Conservation (phyloP, 768 basidiomycete genomes). For the Epithele typhae region DNA sequence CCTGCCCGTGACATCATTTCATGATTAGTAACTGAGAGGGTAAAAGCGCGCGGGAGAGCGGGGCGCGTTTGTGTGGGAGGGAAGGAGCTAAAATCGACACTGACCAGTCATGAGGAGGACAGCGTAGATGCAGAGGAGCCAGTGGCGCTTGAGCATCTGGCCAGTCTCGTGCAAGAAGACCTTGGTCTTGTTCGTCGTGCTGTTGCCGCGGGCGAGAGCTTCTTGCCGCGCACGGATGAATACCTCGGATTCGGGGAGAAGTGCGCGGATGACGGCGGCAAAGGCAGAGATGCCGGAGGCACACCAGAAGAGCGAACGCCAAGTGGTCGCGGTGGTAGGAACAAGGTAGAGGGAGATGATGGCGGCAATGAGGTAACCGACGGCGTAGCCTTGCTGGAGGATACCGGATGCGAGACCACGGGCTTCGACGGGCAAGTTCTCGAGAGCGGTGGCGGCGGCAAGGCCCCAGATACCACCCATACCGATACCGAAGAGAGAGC, state of each 20-base stretch:
- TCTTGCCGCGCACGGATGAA: slow-evolving; percentile 65
- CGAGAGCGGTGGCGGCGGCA: slow-evolving; percentile 75
- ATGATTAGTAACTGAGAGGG: slow-evolving; percentile 3
- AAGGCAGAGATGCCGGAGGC: slow-evolving; percentile 65
- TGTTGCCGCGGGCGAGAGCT: slow-evolving; percentile 38
- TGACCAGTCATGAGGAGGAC: slow-evolving; percentile 71
- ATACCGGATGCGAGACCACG: slow-evolving; percentile 85
- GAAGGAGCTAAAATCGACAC: slow-evolving; percentile 1
- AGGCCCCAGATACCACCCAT: slow-evolving; percentile 93
- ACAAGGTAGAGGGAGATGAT: slow-evolving; percentile 73
- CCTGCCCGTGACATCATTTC: slow-evolving; percentile 20
- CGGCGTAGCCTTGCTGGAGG: slow-evolving; percentile 86
- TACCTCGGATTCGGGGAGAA: slow-evolving; percentile 73
- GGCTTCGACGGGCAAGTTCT: slow-evolving; percentile 82
- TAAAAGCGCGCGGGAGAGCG: neutral
- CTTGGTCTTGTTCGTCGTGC: slow-evolving; percentile 49
- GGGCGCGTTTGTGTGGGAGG: neutral
- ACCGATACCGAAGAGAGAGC: slow-evolving; percentile 80
- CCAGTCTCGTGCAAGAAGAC: slow-evolving; percentile 70
- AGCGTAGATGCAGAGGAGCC: slow-evolving; percentile 80
- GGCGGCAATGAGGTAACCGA: slow-evolving; percentile 82
- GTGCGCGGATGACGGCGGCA: slow-evolving; percentile 59
- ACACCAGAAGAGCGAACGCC: slow-evolving; percentile 83
- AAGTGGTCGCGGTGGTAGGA: slow-evolving; percentile 31
- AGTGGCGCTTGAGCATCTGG: slow-evolving; percentile 77